A percentile compares a stretch with the other conserved stretches of the same genome.
Conservation (phyloP, 2,329 filamentous ascomycete genomes). For the Chrysoporthe cubensis region DNA sequence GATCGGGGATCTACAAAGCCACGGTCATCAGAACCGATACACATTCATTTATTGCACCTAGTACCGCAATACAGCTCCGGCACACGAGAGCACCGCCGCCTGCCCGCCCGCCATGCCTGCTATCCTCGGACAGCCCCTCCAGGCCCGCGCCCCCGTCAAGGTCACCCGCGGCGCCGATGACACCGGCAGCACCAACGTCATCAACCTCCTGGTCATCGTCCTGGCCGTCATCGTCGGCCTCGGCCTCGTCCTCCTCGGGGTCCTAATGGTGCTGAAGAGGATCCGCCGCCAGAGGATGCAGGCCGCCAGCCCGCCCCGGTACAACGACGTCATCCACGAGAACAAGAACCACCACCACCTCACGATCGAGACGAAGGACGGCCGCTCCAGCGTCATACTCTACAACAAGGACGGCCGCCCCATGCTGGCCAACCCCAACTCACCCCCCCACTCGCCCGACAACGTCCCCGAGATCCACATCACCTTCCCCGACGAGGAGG, state of each 20-base stretch:
- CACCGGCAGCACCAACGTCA: slow-evolving; percentile 41
- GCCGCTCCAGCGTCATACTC: slow-evolving; percentile 72
- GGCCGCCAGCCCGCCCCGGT: slow-evolving; percentile 66
- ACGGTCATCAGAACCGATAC: slow-evolving; percentile 15
- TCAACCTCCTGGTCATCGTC: slow-evolving; percentile 79
- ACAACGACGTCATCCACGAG: slow-evolving; percentile 58
- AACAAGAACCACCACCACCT: slow-evolving; percentile 57
- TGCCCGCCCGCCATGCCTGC: slow-evolving; percentile 40
- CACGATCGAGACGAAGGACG: slow-evolving; percentile 61
- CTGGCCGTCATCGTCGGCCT: slow-evolving; percentile 74
- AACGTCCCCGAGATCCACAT: slow-evolving; percentile 95
- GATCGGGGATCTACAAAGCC: slow-evolving; percentile 17
- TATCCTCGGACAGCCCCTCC: slow-evolving; percentile 38
- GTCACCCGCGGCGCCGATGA: slow-evolving; percentile 46
- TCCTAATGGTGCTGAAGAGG: slow-evolving; percentile 74
- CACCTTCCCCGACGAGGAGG: slow-evolving; percentile 92
- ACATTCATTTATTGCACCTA: slow-evolving; percentile 9
- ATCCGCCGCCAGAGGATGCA: slow-evolving; percentile 52
- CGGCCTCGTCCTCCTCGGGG: slow-evolving; percentile 67
- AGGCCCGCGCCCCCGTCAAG: slow-evolving; percentile 45
- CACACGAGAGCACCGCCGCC: slow-evolving; percentile 20
- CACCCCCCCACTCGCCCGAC: slow-evolving; percentile 77
- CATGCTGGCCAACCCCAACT: slow-evolving; percentile 75
- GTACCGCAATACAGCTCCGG: neutral
- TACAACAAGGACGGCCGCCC: slow-evolving; percentile 77